Base-by-base conservation (phyloP, 192 early-diverging fungal species). In the Entrophospora sp. region DNA sequence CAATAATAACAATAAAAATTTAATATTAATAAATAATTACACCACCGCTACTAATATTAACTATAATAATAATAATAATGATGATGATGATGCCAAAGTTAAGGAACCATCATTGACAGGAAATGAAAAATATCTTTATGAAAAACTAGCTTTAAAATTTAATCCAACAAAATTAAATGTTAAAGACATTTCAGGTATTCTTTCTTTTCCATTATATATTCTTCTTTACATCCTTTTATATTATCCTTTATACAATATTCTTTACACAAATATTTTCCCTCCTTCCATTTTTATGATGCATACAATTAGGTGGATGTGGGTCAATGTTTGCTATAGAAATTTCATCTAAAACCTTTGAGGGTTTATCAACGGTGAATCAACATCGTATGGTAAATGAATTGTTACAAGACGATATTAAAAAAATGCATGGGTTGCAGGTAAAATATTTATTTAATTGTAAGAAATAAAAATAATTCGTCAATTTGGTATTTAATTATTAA, bases 271-370 rank as follows among this genome's bases (percentile, higher is more conserved):
- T 27, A 38, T 65, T 9, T n/a, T n/a, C n/a, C n/a, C n/a, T n/a
- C n/a, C n/a, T n/a, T n/a, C n/a, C n/a, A n/a, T n/a, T n/a, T n/a
- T n/a, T n/a, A n/a, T n/a, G n/a, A n/a, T n/a, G n/a, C n/a, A n/a
- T n/a, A n/a, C n/a, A n/a, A n/a, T 43, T 45, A 89, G 88, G 89
- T 43, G 96, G 96, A n/a, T 98, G 96, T 72, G 96, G 96, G 12
- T 90, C 91, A 37, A 96, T 96, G 93, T 97, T 95, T 64, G 86
- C 86, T n/a, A 87, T 98, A 45, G 86, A 92, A 64, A 88, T 98
- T 69, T 83, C 85, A 31, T 87, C 89, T 28, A 73, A 80, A 9
- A 64, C 77, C 60, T 98, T 98, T 79, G 82, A 87, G 66, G 87
- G 86, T 5, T 64, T 87, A 57, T 74, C 64, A 13, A 79, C 91